Base-by-base conservation (phyloP, 1,284 basidiomycete species). In the Chalciporus sp. region DNA sequence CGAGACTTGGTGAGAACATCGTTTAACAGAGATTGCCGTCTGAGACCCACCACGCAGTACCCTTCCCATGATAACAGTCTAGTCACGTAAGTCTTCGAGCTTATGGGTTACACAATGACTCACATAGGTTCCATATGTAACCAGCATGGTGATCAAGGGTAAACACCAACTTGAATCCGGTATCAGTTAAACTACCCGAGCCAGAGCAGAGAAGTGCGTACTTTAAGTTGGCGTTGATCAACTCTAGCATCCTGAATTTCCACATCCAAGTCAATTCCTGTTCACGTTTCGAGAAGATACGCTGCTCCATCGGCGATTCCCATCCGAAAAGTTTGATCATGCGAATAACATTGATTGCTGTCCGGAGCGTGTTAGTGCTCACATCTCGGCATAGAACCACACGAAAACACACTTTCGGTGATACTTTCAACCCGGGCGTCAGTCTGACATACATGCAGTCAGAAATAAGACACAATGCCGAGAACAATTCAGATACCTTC, bases 221-320 rank as follows among this genome's bases (percentile, higher is more conserved):
- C 50, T 48, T 58, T 27, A 53, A 31, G 37, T 44, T 45, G 47
- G 37, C 17, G 33, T 42, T 41, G 28, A 51, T 4, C 9, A 41
- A 23, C 12, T 47, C 51, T 20, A 64, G 58, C 10, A 58, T 16
- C 35, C 20, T 44, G 29, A 33, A 42, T 28, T 40, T 40, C 23
- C 40, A 44, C n/a, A n/a, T 46, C n/a, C 40, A 47, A 10, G 12
- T 40, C 14, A 72, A 43, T 23, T 51, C 52, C 31, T 40, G 20
- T 33, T 47, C 42, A 14, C 69, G 28, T 39, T 71, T 74, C 19
- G 73, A 74, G 5, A 74, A 70, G 39, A 85, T 72, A 44, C 77
- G 73, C 31, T 74, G 69, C 50, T 80, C 75, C 68, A 83, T 78
- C 58, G 79, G 76, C n/a, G 69, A 67, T 61, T 85, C 83, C 84